Evolutionary conservation across 192 early-diverging fungal genomes (phyloP).

Genomic region (Cladochytrium replicatum): DNA sequence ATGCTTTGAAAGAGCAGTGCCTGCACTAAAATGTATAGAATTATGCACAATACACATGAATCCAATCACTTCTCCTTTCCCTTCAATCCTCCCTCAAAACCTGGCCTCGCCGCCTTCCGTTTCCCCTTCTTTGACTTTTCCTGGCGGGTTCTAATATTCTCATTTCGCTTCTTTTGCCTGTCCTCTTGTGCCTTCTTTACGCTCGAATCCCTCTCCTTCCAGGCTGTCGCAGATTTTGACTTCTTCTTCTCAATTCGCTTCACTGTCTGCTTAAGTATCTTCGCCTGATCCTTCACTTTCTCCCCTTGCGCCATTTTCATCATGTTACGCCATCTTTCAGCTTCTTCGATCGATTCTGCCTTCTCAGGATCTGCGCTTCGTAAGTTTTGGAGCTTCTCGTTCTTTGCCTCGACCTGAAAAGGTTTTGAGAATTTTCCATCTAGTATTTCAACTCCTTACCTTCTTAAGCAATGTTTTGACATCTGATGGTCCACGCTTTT

Average conservation of each 20-base stretch:
- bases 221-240: constrained; percentile 72
- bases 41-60: too few species aligned
- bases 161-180: constrained; percentile 65
- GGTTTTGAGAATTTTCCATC: not conserved
- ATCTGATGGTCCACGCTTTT: constrained; percentile 54
- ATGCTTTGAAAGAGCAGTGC: too few species aligned
- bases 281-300: constrained; percentile 86
- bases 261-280: constrained; percentile 82
- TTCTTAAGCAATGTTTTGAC: constrained; percentile 52
- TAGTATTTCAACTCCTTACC: too few species aligned
- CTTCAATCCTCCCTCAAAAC: constrained; percentile 27
- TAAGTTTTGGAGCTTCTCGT: constrained; percentile 66
- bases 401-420: constrained; percentile 56
- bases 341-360: constrained; percentile 60
- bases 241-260: constrained; percentile 76
- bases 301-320: constrained; percentile 73
- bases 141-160: constrained; percentile 71
- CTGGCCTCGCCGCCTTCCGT: constrained; percentile 45
- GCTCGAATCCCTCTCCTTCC: constrained; percentile 66
- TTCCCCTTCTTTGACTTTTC: constrained; percentile 69
- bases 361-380: constrained; percentile 46
- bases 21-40: too few species aligned
- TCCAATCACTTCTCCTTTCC: constrained; percentile 23
- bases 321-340: constrained; percentile 72
- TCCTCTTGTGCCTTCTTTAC: constrained; percentile 54